Base-by-base conservation (phyloP, 306 rosid species). In the Acacia crassicarpa region DNA sequence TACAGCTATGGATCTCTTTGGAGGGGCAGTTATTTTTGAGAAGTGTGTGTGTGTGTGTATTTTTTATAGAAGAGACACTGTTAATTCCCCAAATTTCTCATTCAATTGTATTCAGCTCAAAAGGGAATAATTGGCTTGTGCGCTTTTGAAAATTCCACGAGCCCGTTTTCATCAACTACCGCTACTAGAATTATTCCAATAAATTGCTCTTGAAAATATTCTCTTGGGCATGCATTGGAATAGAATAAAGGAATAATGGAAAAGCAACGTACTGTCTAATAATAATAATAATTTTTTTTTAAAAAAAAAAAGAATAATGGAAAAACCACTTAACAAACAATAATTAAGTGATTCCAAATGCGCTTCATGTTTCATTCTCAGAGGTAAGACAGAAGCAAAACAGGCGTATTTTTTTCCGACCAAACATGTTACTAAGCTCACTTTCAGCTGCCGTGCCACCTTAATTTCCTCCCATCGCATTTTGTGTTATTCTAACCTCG, bases 321-420 rank as follows among this genome's bases (percentile, higher is more conserved):
- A 20, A 58, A 22, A 58, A 30, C 30, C 30, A n/a, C 76, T 22
- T 16, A 2, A 72, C 22, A 80, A 72, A 22, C 76, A 53, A 38
- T 16, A 78, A 68, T 1, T 19, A 73, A 73, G 78, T 67, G 70
- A 75, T 49, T 68, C 75, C 74, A 79, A 83, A 81, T 86, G 85
- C 84, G 78, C 77, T 84, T 82, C 85, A 83, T 83, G 87, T 85
- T 86, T 84, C 78, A 56, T 65, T 76, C 30, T 58, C 32, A 22
- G 65, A 0, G 65, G 65, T 9, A 67, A 74, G 79, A 69, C 4
- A 32, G 67, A 67, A 81, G 67, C 68, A 70, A 86, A 77, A 13
- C 23, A 73, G 79, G 84, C 74, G 27, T 48, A 67, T 38, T 32
- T 82, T 32, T 82, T 82, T 20, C 77, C 46, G 67, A 83, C 67